phyloP scores from a whole-genome alignment of 2,329 filamentous ascomycete species.

The Lasiodiplodia citricola region DNA sequence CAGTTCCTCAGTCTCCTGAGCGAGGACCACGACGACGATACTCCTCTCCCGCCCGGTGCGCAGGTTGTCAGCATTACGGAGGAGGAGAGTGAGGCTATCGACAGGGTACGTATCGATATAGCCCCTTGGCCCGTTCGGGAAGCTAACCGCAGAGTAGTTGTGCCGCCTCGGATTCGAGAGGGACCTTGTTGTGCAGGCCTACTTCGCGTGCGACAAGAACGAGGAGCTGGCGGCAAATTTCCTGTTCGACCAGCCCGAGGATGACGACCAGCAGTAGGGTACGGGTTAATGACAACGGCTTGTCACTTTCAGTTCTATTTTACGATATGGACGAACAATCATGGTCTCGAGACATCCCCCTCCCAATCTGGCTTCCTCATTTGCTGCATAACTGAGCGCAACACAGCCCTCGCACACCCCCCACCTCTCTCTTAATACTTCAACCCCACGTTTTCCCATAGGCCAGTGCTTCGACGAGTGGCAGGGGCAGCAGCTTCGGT shows the following conservation, averaged over 20 bases:
- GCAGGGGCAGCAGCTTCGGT: slow-evolving; percentile 12
- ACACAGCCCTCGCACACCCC: background rate
- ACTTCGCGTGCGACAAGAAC: slow-evolving; percentile 99
- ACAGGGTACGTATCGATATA: slow-evolving; percentile 69
- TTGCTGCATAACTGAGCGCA: slow-evolving; percentile 19
- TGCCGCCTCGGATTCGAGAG: slow-evolving; percentile 92
- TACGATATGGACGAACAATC: slow-evolving; percentile 26
- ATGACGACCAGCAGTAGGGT: slow-evolving; percentile 64
- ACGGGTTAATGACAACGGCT: background rate
- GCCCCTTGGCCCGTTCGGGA: no score
- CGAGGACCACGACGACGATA: slow-evolving; percentile 85
- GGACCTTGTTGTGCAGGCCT: slow-evolving; percentile 94
- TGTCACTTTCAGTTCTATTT: slow-evolving; percentile 23
- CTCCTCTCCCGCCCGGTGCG: slow-evolving; percentile 82
- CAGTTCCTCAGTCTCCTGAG: slow-evolving; percentile 90
- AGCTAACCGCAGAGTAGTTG: slow-evolving; percentile 60
- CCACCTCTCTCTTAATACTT: slow-evolving; percentile 15
- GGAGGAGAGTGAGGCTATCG: slow-evolving; percentile 96
- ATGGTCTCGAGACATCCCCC: slow-evolving; percentile 9
- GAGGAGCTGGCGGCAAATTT: slow-evolving; percentile 98
- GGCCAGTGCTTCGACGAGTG: background rate
- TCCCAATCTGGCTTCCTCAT: slow-evolving; percentile 13
- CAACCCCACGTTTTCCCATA: background rate
- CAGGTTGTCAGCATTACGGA: slow-evolving; percentile 91
- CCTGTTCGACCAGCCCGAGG: slow-evolving; percentile 94